Evolutionary conservation across 2,329 filamentous ascomycete species (phyloP).

Genomic region (Aureobasidium mangrovei): DNA sequence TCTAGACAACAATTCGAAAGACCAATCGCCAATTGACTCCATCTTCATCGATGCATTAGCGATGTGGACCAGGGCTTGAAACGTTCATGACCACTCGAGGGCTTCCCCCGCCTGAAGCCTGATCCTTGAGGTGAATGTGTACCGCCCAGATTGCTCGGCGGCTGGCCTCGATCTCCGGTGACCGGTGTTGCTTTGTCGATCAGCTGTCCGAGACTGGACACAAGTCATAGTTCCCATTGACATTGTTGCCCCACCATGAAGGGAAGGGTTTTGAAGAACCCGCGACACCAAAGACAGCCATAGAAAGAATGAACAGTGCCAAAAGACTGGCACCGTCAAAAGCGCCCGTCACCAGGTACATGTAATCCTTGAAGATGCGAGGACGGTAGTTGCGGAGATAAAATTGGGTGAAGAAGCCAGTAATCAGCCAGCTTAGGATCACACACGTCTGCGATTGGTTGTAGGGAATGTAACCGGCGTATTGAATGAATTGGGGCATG

Average conservation of each 20-base stretch:
- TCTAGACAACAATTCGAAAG: background rate
- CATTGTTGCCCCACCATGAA: constrained; percentile 48
- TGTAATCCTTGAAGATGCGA: constrained; percentile 46
- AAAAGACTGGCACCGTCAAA: constrained; percentile 44
- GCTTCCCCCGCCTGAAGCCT: no score
- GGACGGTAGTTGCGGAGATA: constrained; percentile 47
- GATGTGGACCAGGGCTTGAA: no score
- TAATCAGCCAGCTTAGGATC: constrained; percentile 35
- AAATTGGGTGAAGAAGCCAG: constrained; percentile 43
- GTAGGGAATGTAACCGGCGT: constrained; percentile 47
- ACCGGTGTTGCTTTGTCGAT: no score
- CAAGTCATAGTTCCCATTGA: constrained; percentile 40
- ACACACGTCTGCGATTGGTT: constrained; percentile 49
- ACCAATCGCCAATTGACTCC: no score
- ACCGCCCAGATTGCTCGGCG: no score
- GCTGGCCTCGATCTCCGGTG: no score
- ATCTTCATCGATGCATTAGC: no score
- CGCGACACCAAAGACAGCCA: constrained; percentile 44
- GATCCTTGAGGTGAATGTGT: no score
- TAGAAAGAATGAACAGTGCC: constrained; percentile 46
- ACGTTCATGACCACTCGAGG: no score
- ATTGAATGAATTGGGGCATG: constrained; percentile 47
- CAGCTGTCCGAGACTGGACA: constrained; percentile 29
- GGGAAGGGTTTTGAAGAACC: constrained; percentile 37
- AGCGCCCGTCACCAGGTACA: constrained; percentile 45